Percentiles rank a stretch among this genome's conserved stretches.
These are phyloP conservation scores for Nakazawaea ernobii DNA, from an alignment of 805 yeast genomes.

Conservation along the genomic window DNA sequence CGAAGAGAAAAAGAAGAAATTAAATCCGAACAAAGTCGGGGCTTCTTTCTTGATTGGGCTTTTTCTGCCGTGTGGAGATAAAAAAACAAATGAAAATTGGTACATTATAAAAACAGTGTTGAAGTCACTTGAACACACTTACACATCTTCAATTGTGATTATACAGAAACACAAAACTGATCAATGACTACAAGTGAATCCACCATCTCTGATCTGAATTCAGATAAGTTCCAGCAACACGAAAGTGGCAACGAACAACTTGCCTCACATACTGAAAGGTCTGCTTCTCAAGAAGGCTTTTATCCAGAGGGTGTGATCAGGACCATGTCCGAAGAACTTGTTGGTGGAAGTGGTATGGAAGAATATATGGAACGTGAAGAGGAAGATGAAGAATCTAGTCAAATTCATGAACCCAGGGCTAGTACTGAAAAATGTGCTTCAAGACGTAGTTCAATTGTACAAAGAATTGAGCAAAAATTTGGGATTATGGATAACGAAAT, in stretches of 20 bases:
- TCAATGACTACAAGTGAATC: not conserved
- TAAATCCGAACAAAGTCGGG: too few relatives aligned
- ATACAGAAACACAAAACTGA: too few relatives aligned
- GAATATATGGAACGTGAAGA: not conserved
- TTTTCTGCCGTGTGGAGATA: too few relatives aligned
- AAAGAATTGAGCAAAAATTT: constrained; percentile 12
- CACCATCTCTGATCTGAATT: not conserved
- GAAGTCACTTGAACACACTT: too few relatives aligned
- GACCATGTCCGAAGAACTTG: not conserved
- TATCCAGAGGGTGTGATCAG: not conserved
- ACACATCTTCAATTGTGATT: too few relatives aligned
- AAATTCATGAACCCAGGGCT: not conserved
- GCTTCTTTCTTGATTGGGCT: too few relatives aligned
- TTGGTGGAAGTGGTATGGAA: constrained; percentile 5
- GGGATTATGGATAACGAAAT: constrained; percentile 23
- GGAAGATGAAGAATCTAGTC: not conserved
- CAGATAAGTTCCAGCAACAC: not conserved
- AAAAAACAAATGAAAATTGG: too few relatives aligned
- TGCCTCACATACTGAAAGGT: not conserved
- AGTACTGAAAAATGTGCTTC: not conserved
- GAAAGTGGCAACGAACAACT: not conserved
- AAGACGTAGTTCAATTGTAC: constrained; percentile 1
- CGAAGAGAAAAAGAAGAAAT: too few relatives aligned
- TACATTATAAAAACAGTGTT: too few relatives aligned
- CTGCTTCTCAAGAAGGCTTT: constrained; percentile 4